Conservation (phyloP, 2,329 filamentous ascomycete genomes). For the Elsinoe australis region DNA sequence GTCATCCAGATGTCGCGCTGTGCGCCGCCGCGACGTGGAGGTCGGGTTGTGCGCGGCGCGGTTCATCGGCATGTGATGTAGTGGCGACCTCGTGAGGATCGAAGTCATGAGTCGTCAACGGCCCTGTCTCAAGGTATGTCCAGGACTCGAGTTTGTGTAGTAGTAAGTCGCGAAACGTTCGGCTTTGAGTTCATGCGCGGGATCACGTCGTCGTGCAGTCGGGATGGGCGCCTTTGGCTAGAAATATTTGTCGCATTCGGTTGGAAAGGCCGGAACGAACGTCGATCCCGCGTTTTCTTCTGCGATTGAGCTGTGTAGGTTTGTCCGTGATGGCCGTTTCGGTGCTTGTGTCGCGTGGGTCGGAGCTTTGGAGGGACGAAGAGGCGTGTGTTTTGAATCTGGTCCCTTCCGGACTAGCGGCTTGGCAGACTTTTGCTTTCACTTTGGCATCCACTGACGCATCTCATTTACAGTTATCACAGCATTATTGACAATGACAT, state of each 20-base stretch:
- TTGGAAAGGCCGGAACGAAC: too few relatives aligned
- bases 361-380: neutral
- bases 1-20: constrained; percentile 36
- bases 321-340: constrained; percentile 3
- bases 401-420: constrained; percentile 11
- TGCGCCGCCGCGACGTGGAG: constrained; percentile 37
- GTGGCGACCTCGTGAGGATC: constrained; percentile 35
- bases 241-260: too few relatives aligned
- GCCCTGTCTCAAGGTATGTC: neutral
- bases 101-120: constrained; percentile 19
- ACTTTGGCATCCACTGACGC: neutral
- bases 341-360: neutral
- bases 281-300: too few relatives aligned
- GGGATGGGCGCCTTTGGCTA: too few relatives aligned
- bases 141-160: neutral
- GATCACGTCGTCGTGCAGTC: too few relatives aligned
- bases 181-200: too few relatives aligned
- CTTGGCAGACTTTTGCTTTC: constrained; percentile 4
- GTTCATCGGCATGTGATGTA: constrained; percentile 43
- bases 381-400: constrained; percentile 11
- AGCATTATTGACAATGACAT: neutral
- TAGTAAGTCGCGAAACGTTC: too few relatives aligned
- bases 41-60: constrained; percentile 34
- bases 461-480: neutral
- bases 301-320: too few relatives aligned